phyloP scores from a whole-genome alignment of 192 early-diverging fungal genomes.

The Coemansia sp. region DNA sequence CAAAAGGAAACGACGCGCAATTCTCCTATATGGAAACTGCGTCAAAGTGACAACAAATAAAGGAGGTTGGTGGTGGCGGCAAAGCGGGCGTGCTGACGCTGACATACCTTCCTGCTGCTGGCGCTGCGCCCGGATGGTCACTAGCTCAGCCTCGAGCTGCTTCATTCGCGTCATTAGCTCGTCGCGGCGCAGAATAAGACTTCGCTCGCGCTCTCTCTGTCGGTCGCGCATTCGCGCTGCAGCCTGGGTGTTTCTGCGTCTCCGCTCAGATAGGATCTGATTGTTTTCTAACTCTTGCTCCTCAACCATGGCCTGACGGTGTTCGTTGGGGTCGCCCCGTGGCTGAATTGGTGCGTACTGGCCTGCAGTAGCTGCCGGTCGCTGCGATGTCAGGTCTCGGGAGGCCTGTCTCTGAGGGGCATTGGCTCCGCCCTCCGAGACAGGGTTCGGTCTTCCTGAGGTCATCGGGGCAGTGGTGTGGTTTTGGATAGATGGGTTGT shows the following conservation, averaged over 20 bases:
- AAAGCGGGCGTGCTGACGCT: background rate
- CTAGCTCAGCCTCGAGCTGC: slow-evolving; percentile 38
- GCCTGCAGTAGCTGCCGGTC: background rate
- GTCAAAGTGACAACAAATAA: background rate
- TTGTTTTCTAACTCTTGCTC: slow-evolving; percentile 37
- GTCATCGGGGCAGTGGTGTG: background rate
- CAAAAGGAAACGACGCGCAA: background rate
- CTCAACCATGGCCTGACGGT: slow-evolving; percentile 51
- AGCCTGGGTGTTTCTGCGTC: slow-evolving; percentile 42
- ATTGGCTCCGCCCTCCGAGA: background rate
- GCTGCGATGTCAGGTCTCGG: slow-evolving; percentile 5
- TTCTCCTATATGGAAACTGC: slow-evolving; percentile 8
- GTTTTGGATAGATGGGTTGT: background rate
- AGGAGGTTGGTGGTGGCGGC: background rate
- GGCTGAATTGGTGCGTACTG: slow-evolving; percentile 43
- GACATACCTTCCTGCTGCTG: slow-evolving; percentile 40
- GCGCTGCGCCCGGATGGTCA: slow-evolving; percentile 33
- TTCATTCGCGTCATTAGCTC: slow-evolving; percentile 27
- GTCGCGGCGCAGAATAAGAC: slow-evolving; percentile 26
- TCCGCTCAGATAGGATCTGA: slow-evolving; percentile 24
- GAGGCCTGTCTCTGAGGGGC: background rate
- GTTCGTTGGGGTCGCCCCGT: slow-evolving; percentile 47
- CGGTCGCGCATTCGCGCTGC: slow-evolving; percentile 54
- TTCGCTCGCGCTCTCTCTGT: slow-evolving; percentile 40
- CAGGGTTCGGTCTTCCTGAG: background rate